These are phyloP conservation scores for Stemphylium beticola DNA, from an alignment of 2,329 filamentous ascomycete genomes.

Conservation along the genomic window DNA sequence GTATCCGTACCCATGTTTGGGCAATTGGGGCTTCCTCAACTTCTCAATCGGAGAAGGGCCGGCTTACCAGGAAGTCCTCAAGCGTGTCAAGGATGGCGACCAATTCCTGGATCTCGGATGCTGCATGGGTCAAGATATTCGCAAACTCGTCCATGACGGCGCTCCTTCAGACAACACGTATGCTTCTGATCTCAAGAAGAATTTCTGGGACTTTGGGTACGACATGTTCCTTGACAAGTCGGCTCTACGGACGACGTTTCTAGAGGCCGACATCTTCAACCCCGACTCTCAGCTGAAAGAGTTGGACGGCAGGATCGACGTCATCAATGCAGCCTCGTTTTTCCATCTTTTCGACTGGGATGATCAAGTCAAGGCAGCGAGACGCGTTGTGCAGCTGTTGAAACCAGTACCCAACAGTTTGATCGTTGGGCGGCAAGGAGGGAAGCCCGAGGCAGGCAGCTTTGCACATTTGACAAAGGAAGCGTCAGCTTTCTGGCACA, in stretches of 20 bases:
- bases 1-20: constrained; percentile 48
- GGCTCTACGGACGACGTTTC: constrained; percentile 57
- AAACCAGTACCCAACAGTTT: constrained; percentile 44
- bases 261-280: constrained; percentile 58
- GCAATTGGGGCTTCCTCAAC: constrained; percentile 46
- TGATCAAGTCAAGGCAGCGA: constrained; percentile 47
- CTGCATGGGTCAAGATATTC: constrained; percentile 56
- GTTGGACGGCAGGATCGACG: constrained; percentile 50
- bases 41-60: constrained; percentile 33
- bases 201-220: constrained; percentile 63
- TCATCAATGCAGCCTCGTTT: constrained; percentile 52
- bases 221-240: constrained; percentile 46
- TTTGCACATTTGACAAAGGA: constrained; percentile 23
- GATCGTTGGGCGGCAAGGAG: constrained; percentile 50
- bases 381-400: constrained; percentile 41
- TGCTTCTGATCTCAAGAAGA: constrained; percentile 49
- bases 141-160: constrained; percentile 53
- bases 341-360: constrained; percentile 54
- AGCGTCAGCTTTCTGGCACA: constrained; percentile 45
- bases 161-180: constrained; percentile 49
- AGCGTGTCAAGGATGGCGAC: constrained; percentile 45
- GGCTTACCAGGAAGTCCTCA: constrained; percentile 41
- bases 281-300: constrained; percentile 37
- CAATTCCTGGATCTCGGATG: constrained; percentile 51
- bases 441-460: constrained; percentile 37